These are phyloP conservation scores for Kodamaea sagamina DNA, from an alignment of 805 yeast species.

Conservation along the genomic window DNA sequence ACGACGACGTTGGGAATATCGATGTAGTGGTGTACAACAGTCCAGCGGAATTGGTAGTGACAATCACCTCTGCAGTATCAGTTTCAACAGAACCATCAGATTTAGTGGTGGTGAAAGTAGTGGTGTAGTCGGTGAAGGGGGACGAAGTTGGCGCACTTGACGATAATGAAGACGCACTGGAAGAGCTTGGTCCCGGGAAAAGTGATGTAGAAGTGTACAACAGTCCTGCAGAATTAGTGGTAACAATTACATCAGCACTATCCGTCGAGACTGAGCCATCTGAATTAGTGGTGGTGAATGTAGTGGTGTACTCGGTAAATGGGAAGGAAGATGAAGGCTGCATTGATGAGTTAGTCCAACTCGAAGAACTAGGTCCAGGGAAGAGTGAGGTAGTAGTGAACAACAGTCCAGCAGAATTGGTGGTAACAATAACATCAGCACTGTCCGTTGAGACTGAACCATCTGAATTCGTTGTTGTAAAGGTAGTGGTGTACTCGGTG, in stretches of 20 bases:
- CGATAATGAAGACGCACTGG: too few species aligned
- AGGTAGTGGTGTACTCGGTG: slow-evolving; percentile 8
- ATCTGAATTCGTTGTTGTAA: slow-evolving; percentile 1
- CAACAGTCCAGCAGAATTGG: too few species aligned
- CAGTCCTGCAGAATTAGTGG: slow-evolving; percentile 20
- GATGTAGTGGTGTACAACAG: slow-evolving; percentile 17
- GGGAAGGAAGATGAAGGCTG: neutral
- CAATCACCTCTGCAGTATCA: slow-evolving; percentile 21
- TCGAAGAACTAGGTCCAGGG: too few species aligned
- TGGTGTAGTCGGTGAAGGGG: slow-evolving; percentile 17
- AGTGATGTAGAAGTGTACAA: slow-evolving; percentile 16
- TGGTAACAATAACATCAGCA: slow-evolving; percentile 13
- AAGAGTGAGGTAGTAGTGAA: neutral
- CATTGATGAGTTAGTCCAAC: too few species aligned
- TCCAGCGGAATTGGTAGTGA: slow-evolving; percentile 20
- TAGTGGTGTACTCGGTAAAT: slow-evolving; percentile 3
- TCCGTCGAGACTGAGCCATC: slow-evolving; percentile 5
- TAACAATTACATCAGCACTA: slow-evolving; percentile 20
- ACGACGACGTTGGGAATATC: neutral
- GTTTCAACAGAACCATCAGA: slow-evolving; percentile 19
- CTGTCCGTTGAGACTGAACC: slow-evolving; percentile 7
- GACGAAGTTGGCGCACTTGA: too few species aligned
- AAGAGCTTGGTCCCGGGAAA: neutral
- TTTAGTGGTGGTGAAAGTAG: slow-evolving; percentile 18
- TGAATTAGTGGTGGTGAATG: slow-evolving; percentile 2